Evolutionary conservation across 1,284 basidiomycete genomes (phyloP).

Genomic region (Ceratobasidium sp.): DNA sequence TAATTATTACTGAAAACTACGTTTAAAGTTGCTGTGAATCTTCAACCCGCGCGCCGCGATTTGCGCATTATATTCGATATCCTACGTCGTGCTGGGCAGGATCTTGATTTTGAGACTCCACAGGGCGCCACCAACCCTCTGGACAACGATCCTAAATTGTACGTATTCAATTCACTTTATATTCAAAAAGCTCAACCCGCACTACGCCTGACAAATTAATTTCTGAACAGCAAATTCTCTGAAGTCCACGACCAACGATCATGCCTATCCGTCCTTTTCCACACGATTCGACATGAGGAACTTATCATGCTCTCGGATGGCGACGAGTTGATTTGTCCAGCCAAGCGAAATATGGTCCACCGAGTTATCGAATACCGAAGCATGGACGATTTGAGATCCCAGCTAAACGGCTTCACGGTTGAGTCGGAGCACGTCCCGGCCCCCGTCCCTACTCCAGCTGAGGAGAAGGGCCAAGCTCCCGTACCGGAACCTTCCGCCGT

Average conservation of each 20-base stretch:
- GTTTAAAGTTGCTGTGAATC: constrained; percentile 32
- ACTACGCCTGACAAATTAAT: not conserved
- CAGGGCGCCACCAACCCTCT: too few relatives aligned
- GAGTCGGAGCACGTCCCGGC: too few relatives aligned
- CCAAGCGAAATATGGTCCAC: not conserved
- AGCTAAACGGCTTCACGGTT: not conserved
- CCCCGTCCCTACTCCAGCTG: too few relatives aligned
- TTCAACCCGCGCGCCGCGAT: not conserved
- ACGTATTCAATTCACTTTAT: not conserved
- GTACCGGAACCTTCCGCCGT: too few relatives aligned
- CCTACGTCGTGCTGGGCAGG: not conserved
- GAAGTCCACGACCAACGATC: not conserved
- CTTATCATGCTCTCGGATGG: constrained; percentile 3
- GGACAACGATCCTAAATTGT: not conserved
- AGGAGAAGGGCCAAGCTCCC: too few relatives aligned
- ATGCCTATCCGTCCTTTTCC: not conserved
- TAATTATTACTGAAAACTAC: not conserved
- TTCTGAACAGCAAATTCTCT: not conserved
- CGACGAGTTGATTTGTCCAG: not conserved
- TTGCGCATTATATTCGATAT: not conserved
- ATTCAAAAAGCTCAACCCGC: not conserved
- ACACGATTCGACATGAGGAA: constrained; percentile 34
- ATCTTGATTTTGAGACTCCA: not conserved
- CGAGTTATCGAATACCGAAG: not conserved
- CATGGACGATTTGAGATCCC: not conserved